Evolutionary conservation across 345 rosid species (phyloP), one percentile per base, ranked within the genome.

Genomic region (Populus tremula): DNA sequence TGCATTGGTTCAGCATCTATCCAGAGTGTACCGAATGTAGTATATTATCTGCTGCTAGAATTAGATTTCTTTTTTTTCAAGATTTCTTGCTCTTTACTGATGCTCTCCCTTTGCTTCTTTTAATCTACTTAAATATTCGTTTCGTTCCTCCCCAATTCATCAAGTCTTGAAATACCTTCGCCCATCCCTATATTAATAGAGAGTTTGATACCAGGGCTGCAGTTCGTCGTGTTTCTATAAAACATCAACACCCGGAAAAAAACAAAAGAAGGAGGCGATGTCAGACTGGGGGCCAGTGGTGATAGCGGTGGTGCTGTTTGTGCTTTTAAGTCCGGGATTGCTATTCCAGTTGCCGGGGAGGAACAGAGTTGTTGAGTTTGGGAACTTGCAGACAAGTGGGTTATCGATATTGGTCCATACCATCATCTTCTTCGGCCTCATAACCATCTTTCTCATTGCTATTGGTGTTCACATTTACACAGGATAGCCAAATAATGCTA

Each of bases 241-340:
- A 13, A 47, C 17, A 47, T 47, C 12, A 14, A 4, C 53, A 16
- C 18, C 53, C 12, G 27, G 11, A 69, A 5, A n/a, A 11, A 69
- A 5, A 12, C 2, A 71, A 0, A 5, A 39, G 12, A 2, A 36
- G 18, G 20, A 31, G 62, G 18, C 38, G 21, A 80, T 81, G 83
- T 80, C 83, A n/a, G 80, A 81, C 29, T 81, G 80, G 77, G 83
- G 83, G 38, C 77, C 83, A 1, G 80, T 76, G 38, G 77, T 81
- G 68, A 72, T 81, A 67, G 83, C 83, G 12, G 74, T 67, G 29
- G 83, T 81, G 53, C 77, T 81, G 23, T 81, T 81, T 72, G 80
- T 81, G 69, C 29, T 81, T 69, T 47, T 81, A 25, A 81, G 77
- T 31, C 83, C 83, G 18, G 83, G 83, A 45, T 76, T 81, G 70